Conservation (phyloP, 768 basidiomycete species). For the Butyriboletus loyo region DNA sequence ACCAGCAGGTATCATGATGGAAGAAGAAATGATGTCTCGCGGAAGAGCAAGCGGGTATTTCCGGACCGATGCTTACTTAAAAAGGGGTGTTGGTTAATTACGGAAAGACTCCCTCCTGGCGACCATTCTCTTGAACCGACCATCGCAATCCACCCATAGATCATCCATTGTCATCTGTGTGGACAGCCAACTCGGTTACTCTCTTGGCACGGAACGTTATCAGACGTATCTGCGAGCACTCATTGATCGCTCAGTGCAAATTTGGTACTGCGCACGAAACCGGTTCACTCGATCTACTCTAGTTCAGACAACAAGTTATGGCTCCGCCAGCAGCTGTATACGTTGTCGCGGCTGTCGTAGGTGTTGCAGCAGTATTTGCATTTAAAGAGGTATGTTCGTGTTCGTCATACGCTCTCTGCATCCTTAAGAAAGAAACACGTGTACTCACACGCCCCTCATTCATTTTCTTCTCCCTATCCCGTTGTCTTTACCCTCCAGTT, state of each 20-base stretch:
- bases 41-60: background rate
- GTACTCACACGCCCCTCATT: constrained; percentile 16
- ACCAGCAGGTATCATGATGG: no score
- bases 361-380: constrained; percentile 48
- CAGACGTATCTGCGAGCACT: background rate
- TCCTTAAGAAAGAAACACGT: constrained; percentile 9
- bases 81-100: constrained; percentile 17
- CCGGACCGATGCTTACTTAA: constrained; percentile 7
- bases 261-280: constrained; percentile 16
- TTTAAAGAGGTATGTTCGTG: constrained; percentile 54
- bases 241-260: background rate
- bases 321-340: constrained; percentile 41
- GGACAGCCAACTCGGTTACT: background rate
- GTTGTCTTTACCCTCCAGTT: constrained; percentile 38
- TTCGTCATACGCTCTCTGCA: background rate
- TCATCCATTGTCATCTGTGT: background rate
- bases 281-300: constrained; percentile 4
- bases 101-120: constrained; percentile 5
- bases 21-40: background rate
- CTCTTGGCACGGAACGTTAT: constrained; percentile 1
- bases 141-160: background rate
- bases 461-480: background rate
- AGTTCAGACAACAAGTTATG: constrained; percentile 15
- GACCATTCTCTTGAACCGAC: background rate
- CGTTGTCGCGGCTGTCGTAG: constrained; percentile 48